Evolutionary conservation across 164 flowering plant species (phyloP).

Genomic region (Vitis rupestris): DNA sequence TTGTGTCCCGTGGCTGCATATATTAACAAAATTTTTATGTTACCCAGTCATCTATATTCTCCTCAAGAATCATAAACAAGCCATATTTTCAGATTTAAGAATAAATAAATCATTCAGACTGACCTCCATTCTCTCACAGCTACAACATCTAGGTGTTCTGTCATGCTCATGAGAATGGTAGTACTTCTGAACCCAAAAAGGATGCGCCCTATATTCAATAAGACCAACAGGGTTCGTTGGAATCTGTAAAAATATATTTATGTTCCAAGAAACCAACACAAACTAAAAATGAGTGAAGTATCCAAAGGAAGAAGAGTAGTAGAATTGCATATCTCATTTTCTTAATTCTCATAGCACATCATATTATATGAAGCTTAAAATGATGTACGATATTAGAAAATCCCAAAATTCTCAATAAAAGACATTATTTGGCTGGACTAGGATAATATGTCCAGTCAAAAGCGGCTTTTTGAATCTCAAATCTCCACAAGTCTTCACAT

Average conservation of each 20-base stretch:
- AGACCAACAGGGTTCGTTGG: slow-evolving; percentile 88
- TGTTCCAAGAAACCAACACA: slow-evolving; percentile 9
- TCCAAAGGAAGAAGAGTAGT: not conserved
- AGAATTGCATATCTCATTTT: not conserved
- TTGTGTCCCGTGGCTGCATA: slow-evolving; percentile 61
- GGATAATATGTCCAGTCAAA: not conserved
- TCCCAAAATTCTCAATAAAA: not conserved
- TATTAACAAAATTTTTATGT: slow-evolving; percentile 2
- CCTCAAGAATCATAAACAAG: not conserved
- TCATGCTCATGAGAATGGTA: slow-evolving; percentile 90
- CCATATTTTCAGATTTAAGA: not conserved
- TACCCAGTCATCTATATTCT: not conserved
- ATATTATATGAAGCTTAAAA: not conserved
- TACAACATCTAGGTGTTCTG: slow-evolving; percentile 84
- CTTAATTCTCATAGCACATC: not conserved
- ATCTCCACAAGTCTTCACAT: too few relatives aligned
- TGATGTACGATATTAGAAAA: not conserved
- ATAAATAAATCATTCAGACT: slow-evolving; percentile 8
- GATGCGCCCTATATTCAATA: slow-evolving; percentile 91
- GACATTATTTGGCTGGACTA: not conserved
- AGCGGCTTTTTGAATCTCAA: too few relatives aligned
- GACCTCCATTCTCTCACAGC: slow-evolving; percentile 97
- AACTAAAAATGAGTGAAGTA: slow-evolving; percentile 7
- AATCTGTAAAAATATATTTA: slow-evolving; percentile 48
- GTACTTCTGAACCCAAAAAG: slow-evolving; percentile 86